Percentiles rank a stretch among this genome's conserved stretches.
These are phyloP conservation scores for Hygrophorus russula DNA, from an alignment of 768 basidiomycete species.

Conservation along the genomic window DNA sequence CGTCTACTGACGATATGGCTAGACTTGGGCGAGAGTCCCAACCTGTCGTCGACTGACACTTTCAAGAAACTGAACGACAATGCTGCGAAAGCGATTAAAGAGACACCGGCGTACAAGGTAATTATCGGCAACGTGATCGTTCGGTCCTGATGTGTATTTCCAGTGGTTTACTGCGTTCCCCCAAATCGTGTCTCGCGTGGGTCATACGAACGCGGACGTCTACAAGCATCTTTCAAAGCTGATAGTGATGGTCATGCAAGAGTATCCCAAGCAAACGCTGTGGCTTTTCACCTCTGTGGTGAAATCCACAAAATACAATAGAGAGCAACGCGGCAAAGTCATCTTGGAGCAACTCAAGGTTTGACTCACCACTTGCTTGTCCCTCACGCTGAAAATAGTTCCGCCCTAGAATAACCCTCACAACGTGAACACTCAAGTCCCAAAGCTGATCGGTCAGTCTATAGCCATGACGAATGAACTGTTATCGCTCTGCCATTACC, in stretches of 20 bases:
- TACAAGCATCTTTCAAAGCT: conserved; percentile 50
- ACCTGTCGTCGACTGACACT: conserved; percentile 18
- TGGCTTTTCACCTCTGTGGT: conserved; percentile 89
- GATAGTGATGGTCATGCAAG: conserved; percentile 61
- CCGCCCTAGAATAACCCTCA: conserved; percentile 31
- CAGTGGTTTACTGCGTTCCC: conserved; percentile 97
- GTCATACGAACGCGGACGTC: conserved; percentile 55
- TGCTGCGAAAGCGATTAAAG: conserved; percentile 43
- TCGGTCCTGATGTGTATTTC: conserved; percentile 3
- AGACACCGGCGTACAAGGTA: conserved; percentile 75
- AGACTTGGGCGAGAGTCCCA: conserved; percentile 64
- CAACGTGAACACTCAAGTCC: conserved; percentile 29
- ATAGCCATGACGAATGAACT: conserved; percentile 59
- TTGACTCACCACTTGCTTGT: conserved; percentile 7
- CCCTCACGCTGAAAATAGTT: neutral
- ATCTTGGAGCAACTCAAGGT: conserved; percentile 56
- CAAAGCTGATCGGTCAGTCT: conserved; percentile 41
- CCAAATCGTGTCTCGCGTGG: conserved; percentile 91
- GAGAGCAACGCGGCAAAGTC: conserved; percentile 46
- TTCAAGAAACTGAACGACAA: conserved; percentile 47
- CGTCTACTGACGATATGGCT: conserved; percentile 92
- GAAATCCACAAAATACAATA: conserved; percentile 62
- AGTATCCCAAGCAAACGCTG: conserved; percentile 82
- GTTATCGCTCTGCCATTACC: conserved; percentile 51
- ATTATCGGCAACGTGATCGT: neutral